phyloP scores from a whole-genome alignment of 1,284 basidiomycete species.

The Exsudoporus floridanus region DNA sequence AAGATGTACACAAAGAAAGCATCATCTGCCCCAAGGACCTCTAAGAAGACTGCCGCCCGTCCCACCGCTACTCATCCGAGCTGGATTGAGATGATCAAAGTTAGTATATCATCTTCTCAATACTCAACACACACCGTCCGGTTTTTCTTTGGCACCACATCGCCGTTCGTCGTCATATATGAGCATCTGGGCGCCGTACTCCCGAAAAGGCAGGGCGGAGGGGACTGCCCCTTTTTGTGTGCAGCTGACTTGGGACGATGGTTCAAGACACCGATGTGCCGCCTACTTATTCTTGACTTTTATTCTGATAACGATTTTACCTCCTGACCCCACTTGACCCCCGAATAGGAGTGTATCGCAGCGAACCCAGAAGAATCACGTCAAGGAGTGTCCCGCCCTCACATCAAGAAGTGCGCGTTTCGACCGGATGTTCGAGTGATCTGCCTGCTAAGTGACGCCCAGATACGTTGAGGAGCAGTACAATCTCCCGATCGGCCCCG shows the following conservation, averaged over 20 bases:
- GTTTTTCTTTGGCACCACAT: conserved; percentile 5
- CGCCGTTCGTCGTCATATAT: conserved; percentile 8
- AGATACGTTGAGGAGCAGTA: conserved; percentile 82
- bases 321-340: conserved; percentile 21
- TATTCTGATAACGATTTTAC: conserved; percentile 8
- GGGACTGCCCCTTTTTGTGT: conserved; percentile 23
- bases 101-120: conserved; percentile 31
- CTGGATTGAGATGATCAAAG: conserved; percentile 82
- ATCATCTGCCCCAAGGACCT: conserved; percentile 23
- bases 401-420: conserved; percentile 81
- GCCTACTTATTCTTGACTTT: not conserved
- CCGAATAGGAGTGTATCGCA: conserved; percentile 75
- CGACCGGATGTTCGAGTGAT: conserved; percentile 7
- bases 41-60: conserved; percentile 41
- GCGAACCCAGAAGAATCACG: conserved; percentile 77
- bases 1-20: conserved; percentile 39
- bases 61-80: conserved; percentile 57
- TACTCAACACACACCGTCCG: not conserved
- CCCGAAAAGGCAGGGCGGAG: conserved; percentile 48
- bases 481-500: conserved; percentile 73
- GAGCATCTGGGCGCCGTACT: conserved; percentile 7
- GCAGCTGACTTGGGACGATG: conserved; percentile 15
- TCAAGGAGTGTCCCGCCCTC: conserved; percentile 82
- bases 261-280: not conserved
- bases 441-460: conserved; percentile 10